These are phyloP conservation scores for Fusarium albidum DNA, from an alignment of 2,329 filamentous ascomycete genomes.

Conservation along the genomic window DNA sequence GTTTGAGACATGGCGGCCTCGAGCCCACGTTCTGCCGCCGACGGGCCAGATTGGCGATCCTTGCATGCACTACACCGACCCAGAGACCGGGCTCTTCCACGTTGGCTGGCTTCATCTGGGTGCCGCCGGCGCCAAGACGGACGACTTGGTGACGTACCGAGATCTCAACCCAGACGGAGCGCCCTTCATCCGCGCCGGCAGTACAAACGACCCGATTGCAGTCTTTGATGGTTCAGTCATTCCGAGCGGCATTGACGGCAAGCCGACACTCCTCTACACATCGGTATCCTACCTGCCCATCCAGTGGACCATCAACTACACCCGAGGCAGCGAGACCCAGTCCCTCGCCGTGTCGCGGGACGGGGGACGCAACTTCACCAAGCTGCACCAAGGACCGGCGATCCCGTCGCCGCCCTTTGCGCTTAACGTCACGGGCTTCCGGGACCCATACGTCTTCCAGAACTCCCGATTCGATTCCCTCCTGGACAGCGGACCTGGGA, in stretches of 20 bases:
- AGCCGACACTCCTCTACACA: conserved; percentile 54
- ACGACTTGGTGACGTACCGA: conserved; percentile 49
- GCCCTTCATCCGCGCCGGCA: conserved; percentile 53
- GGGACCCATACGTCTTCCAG: conserved; percentile 37
- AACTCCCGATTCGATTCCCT: conserved; percentile 29
- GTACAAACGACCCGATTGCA: conserved; percentile 34
- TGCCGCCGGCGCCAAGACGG: conserved; percentile 49
- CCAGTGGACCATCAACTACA: conserved; percentile 55
- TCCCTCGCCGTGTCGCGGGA: conserved; percentile 53
- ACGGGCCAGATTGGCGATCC: conserved; percentile 53
- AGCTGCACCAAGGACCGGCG: conserved; percentile 31
- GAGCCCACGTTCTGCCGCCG: conserved; percentile 50
- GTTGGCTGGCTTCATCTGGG: conserved; percentile 52
- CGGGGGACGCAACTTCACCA: conserved; percentile 39
- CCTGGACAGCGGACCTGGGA: conserved; percentile 26
- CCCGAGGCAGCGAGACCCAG: conserved; percentile 55
- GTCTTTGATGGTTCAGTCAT: conserved; percentile 57
- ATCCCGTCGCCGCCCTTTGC: conserved; percentile 32
- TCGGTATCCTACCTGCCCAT: conserved; percentile 54
- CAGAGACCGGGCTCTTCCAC: conserved; percentile 53
- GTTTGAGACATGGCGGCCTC: conserved; percentile 45
- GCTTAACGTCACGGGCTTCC: conserved; percentile 37
- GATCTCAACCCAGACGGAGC: conserved; percentile 51
- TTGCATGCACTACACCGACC: conserved; percentile 55
- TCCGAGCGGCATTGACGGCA: conserved; percentile 51